Evolutionary conservation across 768 basidiomycete genomes (phyloP).

Genomic region (Mycena vitilis): DNA sequence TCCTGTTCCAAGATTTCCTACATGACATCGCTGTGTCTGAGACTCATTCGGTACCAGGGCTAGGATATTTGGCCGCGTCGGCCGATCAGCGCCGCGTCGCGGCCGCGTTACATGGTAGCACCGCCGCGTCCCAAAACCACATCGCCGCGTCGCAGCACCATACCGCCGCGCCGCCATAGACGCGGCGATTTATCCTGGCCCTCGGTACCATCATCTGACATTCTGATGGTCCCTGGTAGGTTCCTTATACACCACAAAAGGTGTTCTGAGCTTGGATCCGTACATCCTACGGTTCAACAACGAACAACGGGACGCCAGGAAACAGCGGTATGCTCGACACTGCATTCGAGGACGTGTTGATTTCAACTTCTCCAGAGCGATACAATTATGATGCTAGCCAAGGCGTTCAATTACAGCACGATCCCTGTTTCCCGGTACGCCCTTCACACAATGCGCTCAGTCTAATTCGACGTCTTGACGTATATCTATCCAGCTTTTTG

Average conservation of each 20-base stretch:
- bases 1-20: slow-evolving; percentile 64
- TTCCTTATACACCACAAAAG: slow-evolving; percentile 68
- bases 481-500: slow-evolving; percentile 54
- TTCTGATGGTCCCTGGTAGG: slow-evolving; percentile 43
- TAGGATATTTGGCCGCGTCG: too few species aligned
- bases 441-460: background rate
- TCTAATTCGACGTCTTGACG: background rate
- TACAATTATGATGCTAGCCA: slow-evolving; percentile 66
- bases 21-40: slow-evolving; percentile 60
- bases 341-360: background rate
- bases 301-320: slow-evolving; percentile 62
- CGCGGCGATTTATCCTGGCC: too few species aligned
- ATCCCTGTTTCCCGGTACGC: slow-evolving; percentile 60
- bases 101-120: too few species aligned
- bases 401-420: slow-evolving; percentile 65
- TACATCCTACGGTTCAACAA: slow-evolving; percentile 62
- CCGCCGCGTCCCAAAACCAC: too few species aligned
- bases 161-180: too few species aligned
- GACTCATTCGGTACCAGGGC: slow-evolving; percentile 64
- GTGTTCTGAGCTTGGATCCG: slow-evolving; percentile 67
- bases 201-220: slow-evolving; percentile 24
- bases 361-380: slow-evolving; percentile 51
- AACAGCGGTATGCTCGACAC: slow-evolving; percentile 52
- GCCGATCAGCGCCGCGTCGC: too few species aligned
- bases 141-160: too few species aligned